Base-by-base conservation (phyloP, 176 grass and related monocot genomes). In the Tuctoria greenei region DNA sequence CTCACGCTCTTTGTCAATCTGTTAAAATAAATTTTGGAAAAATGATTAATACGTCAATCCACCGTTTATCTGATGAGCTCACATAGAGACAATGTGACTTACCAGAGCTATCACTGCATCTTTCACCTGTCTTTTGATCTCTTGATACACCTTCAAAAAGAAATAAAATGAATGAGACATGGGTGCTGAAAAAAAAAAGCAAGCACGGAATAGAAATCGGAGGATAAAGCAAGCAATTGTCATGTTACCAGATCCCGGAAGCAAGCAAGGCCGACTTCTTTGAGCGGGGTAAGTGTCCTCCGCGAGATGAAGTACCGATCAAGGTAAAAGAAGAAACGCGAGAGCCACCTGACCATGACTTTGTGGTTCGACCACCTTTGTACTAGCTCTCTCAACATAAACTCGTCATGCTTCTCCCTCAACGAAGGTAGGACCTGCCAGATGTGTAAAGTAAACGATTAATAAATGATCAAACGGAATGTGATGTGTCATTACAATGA, bases 1-100 rank as follows among this genome's bases (percentile, higher is more conserved):
- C 20, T 99, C 96, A 26, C 96, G 91, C 81, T 99, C 96, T 92
- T 92, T 86, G 68, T 99, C 83, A 56, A 99, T 95, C 96, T 99
- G 85, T 88, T 71, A 11, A 75, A 86, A 47, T 6, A 83, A 61
- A 82, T 56, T 4, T 52, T 16, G 4, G 0, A 62, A 15, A 34
- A 38, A 39, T n/a, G n/a, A 52, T 63, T 36, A 79, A 79, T 7
- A 75, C 18, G 20, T 16, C 15, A 20, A 79, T 10, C 62, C 64
- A 79, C 27, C 31, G 46, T 57, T 66, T 41, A 63, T 14, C 16
- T 25, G 39, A 81, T 25, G 39, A 81, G 11, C 10, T 64, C 66
- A 54, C 27, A 74, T 14, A 75, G 43, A 71, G 55, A 58, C 2
- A 31, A 1, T 2, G 42, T 37, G 7, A 60, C 92, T 78, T 81